Conservation (phyloP, 208 protist genomes). For the Lotmaria passim region DNA sequence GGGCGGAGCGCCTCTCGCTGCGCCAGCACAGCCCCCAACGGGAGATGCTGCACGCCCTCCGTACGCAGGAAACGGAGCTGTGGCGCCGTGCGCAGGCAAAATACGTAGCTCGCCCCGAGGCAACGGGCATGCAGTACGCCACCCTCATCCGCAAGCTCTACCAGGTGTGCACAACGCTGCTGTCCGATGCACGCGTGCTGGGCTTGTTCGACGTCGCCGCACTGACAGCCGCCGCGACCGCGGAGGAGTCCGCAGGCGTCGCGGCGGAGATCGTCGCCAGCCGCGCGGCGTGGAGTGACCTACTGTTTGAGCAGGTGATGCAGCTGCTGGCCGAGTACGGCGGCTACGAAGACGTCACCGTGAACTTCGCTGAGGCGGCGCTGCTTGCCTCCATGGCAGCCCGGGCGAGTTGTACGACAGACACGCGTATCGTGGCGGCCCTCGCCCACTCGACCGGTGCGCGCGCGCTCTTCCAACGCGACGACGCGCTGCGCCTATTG, state of each 20-base stretch:
- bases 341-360: slow-evolving; percentile 89
- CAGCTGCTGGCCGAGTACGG: slow-evolving; percentile 73
- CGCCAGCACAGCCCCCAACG: slow-evolving; percentile 50
- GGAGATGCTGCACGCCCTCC: slow-evolving; percentile 44
- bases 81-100: slow-evolving; percentile 41
- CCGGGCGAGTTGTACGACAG: slow-evolving; percentile 46
- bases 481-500: slow-evolving; percentile 63
- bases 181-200: slow-evolving; percentile 73
- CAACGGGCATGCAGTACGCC: slow-evolving; percentile 77
- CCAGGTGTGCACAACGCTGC: slow-evolving; percentile 60
- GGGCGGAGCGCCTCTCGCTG: slow-evolving; percentile 61
- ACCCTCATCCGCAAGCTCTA: slow-evolving; percentile 69
- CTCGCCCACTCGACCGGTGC: slow-evolving; percentile 2
- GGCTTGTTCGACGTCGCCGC: slow-evolving; percentile 29
- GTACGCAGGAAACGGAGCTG: slow-evolving; percentile 38
- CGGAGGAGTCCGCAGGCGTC: not conserved
- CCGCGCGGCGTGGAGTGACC: slow-evolving; percentile 67
- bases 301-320: slow-evolving; percentile 76
- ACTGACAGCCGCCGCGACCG: slow-evolving; percentile 5
- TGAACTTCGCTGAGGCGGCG: slow-evolving; percentile 82
- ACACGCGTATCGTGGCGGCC: slow-evolving; percentile 12
- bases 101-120: slow-evolving; percentile 61
- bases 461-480: slow-evolving; percentile 44
- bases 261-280: slow-evolving; percentile 26
- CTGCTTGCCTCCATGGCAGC: slow-evolving; percentile 72